Percentiles rank a stretch among this genome's conserved stretches.
Evolutionary conservation across 192 early-diverging fungal genomes (phyloP).

Genomic region (Rhizophagus prolifer): DNA sequence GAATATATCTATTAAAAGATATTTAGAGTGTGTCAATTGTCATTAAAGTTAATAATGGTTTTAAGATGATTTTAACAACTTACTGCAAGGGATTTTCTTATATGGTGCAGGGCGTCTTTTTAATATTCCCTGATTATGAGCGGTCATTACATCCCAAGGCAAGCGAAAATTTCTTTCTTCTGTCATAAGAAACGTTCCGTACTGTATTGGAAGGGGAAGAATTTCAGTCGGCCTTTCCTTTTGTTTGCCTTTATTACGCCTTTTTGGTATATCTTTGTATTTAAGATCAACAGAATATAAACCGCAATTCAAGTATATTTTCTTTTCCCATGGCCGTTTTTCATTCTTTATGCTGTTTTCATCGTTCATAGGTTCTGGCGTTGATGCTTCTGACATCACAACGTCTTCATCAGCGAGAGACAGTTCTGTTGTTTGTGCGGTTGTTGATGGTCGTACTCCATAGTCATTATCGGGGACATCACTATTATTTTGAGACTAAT

Average conservation of each 20-base stretch:
- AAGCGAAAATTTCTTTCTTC: constrained; percentile 61
- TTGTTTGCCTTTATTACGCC: not conserved
- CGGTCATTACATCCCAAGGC: constrained; percentile 62
- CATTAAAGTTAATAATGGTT: not conserved
- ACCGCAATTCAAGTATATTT: constrained; percentile 44
- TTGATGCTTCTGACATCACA: not conserved
- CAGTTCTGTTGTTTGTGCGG: not conserved
- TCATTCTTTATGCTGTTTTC: not conserved
- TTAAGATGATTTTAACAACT: constrained; percentile 9
- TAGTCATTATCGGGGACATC: not conserved
- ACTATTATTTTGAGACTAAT: not conserved
- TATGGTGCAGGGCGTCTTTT: constrained; percentile 47
- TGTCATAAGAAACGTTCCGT: constrained; percentile 56
- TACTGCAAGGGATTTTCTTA: constrained; percentile 58
- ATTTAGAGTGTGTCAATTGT: not conserved
- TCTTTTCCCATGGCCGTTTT: constrained; percentile 1
- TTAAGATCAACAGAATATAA: constrained; percentile 44
- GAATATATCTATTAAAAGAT: constrained; percentile 62
- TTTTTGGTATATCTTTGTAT: constrained; percentile 17
- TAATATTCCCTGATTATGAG: constrained; percentile 40
- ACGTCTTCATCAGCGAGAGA: not conserved
- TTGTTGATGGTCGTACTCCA: not conserved
- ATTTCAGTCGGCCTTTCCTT: not conserved
- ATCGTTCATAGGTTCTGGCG: not conserved
- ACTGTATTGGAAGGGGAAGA: constrained; percentile 63